A percentile compares a stretch with the other conserved stretches of the same genome.
Evolutionary conservation across 2,329 filamentous ascomycete species (phyloP).

Genomic region (Trichothecium sympodiale): DNA sequence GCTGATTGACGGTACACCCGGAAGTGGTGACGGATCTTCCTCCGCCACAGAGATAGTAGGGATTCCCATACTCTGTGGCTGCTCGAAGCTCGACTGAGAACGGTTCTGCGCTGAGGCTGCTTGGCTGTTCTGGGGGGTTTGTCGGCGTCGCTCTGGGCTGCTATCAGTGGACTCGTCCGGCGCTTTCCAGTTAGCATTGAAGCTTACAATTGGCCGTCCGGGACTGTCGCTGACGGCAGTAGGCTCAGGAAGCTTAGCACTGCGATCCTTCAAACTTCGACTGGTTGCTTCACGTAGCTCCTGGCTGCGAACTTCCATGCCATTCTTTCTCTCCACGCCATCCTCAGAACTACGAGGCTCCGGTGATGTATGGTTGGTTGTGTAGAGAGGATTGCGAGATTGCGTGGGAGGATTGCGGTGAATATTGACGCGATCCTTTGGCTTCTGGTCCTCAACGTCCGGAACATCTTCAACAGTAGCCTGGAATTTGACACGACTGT

Average conservation of each 20-base stretch:
- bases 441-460: conserved; percentile 21
- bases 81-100: conserved; percentile 7
- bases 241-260: conserved; percentile 75
- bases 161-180: conserved; percentile 60
- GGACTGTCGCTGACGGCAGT: conserved; percentile 83
- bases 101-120: conserved; percentile 17
- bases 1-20: conserved; percentile 23
- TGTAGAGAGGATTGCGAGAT: conserved; percentile 73
- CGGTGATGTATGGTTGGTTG: conserved; percentile 43
- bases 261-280: conserved; percentile 79
- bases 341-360: conserved; percentile 11
- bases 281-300: conserved; percentile 87
- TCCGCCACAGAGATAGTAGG: conserved; percentile 45
- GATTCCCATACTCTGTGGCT: conserved; percentile 28
- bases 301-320: conserved; percentile 71
- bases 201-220: conserved; percentile 93
- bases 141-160: conserved; percentile 30
- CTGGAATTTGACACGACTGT: conserved; percentile 26
- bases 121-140: conserved; percentile 11
- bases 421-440: conserved; percentile 55
- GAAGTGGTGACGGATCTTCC: conserved; percentile 23
- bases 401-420: conserved; percentile 75
- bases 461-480: conserved; percentile 25
- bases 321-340: conserved; percentile 55
- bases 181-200: conserved; percentile 73